Conservation (phyloP, 129 eudicot species). For the Pittosporum tobira region DNA sequence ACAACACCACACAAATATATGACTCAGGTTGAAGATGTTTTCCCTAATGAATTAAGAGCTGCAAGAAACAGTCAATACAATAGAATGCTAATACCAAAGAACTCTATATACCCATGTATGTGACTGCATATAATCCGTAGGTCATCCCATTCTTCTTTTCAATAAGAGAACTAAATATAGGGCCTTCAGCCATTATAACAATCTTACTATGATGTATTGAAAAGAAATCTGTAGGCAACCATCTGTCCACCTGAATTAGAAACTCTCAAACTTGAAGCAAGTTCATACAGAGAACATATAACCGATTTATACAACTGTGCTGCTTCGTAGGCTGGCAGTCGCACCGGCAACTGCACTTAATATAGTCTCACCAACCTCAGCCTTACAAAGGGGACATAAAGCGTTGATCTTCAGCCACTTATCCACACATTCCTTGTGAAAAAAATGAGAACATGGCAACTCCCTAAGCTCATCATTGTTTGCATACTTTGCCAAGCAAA, state of each 20-base stretch:
- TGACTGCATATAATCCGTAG: background rate
- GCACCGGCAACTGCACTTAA: conserved; percentile 54
- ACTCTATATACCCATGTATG: too few species aligned
- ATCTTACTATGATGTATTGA: background rate
- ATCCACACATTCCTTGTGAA: conserved; percentile 89
- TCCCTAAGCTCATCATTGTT: conserved; percentile 87
- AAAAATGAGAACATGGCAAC: conserved; percentile 75
- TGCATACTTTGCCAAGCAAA: conserved; percentile 79
- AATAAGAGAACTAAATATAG: background rate
- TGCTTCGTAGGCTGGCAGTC: conserved; percentile 50
- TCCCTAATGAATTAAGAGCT: too few species aligned
- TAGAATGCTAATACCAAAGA: too few species aligned
- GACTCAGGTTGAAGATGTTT: too few species aligned
- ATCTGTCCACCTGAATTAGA: background rate
- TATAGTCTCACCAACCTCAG: conserved; percentile 76
- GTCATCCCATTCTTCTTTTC: background rate
- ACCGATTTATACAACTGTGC: conserved; percentile 18
- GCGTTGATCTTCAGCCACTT: conserved; percentile 92
- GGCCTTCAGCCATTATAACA: conserved; percentile 5
- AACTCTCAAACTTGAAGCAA: background rate
- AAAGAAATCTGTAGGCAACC: background rate
- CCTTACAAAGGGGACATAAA: conserved; percentile 85
- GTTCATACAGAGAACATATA: conserved; percentile 1
- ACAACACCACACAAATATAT: too few species aligned
- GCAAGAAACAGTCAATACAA: too few species aligned